Conservation (phyloP, 768 basidiomycete species). For the Leccinum subtestaceum region DNA sequence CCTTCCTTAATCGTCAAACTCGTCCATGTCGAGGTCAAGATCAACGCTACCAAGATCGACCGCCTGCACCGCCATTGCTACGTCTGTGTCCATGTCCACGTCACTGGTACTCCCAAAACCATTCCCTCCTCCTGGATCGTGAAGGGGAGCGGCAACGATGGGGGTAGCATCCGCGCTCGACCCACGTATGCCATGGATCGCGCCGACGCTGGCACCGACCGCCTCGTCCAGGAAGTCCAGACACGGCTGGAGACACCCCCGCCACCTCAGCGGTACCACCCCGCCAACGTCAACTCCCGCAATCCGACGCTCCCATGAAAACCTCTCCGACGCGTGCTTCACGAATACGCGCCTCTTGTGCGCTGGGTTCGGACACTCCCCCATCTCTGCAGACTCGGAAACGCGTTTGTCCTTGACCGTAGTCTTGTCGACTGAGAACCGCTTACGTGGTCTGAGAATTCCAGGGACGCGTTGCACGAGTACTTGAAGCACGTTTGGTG, state of each 20-base stretch:
- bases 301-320: conserved; percentile 59
- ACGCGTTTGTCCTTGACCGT: background rate
- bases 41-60: too few relatives aligned
- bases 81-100: too few relatives aligned
- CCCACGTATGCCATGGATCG: background rate
- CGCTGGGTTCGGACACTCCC: conserved; percentile 47
- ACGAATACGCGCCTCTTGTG: conserved; percentile 43
- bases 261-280: conserved; percentile 38
- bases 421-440: conserved; percentile 10
- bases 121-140: too few relatives aligned
- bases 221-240: conserved; percentile 51
- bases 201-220: background rate
- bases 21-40: too few relatives aligned
- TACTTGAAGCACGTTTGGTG: conserved; percentile 18
- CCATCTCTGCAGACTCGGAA: conserved; percentile 31
- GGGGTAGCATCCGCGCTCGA: too few relatives aligned
- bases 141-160: too few relatives aligned
- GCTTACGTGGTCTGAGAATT: conserved; percentile 26
- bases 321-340: conserved; percentile 52
- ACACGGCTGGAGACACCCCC: conserved; percentile 63
- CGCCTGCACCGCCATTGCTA: too few relatives aligned
- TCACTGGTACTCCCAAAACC: too few relatives aligned
- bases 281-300: conserved; percentile 50
- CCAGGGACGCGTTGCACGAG: conserved; percentile 31
- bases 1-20: too few relatives aligned